Conservation (phyloP, 1,284 basidiomycete genomes). For the Rhodotorula sp. region DNA sequence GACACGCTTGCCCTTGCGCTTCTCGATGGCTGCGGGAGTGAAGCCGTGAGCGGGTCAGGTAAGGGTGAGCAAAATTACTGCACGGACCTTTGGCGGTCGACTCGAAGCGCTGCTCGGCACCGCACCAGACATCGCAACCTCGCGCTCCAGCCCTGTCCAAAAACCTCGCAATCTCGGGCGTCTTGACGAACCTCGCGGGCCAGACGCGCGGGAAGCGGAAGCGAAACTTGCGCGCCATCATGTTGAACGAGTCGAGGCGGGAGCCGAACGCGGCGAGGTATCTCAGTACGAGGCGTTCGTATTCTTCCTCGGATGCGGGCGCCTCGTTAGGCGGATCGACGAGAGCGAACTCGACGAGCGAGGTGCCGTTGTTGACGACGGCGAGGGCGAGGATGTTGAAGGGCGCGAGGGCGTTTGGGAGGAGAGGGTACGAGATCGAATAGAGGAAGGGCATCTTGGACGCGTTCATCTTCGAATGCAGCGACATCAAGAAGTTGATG, state of each 20-base stretch:
- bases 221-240: slow-evolving; percentile 24
- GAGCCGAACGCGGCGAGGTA: slow-evolving; percentile 31
- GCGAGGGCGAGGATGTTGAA: slow-evolving; percentile 35
- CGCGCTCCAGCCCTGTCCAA: slow-evolving; percentile 25
- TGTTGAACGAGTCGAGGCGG: slow-evolving; percentile 33
- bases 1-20: slow-evolving; percentile 32
- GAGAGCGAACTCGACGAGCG: slow-evolving; percentile 25
- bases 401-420: slow-evolving; percentile 31
- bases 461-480: slow-evolving; percentile 31
- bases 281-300: slow-evolving; percentile 25
- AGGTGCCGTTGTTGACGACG: slow-evolving; percentile 29
- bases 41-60: background rate
- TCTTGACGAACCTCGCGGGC: slow-evolving; percentile 18
- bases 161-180: slow-evolving; percentile 30
- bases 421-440: slow-evolving; percentile 23
- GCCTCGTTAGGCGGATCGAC: slow-evolving; percentile 17
- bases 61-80: too few species aligned
- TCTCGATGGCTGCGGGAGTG: slow-evolving; percentile 17
- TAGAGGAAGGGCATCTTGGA: slow-evolving; percentile 30
- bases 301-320: slow-evolving; percentile 5
- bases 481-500: slow-evolving; percentile 31
- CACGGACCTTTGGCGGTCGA: slow-evolving; percentile 24
- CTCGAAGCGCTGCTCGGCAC: slow-evolving; percentile 20
- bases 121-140: slow-evolving; percentile 30
- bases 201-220: slow-evolving; percentile 32